These are phyloP conservation scores for Neopestalotiopsis rosae DNA, from an alignment of 2,329 filamentous ascomycete genomes.

Conservation along the genomic window DNA sequence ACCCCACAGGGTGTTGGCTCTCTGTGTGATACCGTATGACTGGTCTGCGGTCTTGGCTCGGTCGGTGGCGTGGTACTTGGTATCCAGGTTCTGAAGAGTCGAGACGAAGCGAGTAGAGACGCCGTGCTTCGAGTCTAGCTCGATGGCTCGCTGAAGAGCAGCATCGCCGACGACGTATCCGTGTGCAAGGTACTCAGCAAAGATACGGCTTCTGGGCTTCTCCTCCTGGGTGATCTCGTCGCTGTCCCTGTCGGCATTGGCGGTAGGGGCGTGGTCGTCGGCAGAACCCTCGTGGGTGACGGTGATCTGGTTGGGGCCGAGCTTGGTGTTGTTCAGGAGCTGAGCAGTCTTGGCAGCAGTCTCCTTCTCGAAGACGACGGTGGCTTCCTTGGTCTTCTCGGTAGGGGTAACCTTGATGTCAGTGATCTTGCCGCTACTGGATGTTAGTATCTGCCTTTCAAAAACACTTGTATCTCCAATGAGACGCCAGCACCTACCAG, in stretches of 20 bases:
- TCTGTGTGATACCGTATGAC: slow-evolving; percentile 80
- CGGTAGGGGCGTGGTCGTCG: slow-evolving; percentile 61
- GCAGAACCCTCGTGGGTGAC: slow-evolving; percentile 71
- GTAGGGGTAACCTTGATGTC: slow-evolving; percentile 74
- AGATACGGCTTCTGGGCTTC: slow-evolving; percentile 91
- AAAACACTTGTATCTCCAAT: neutral
- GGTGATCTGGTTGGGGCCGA: slow-evolving; percentile 84
- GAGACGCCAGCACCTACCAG: slow-evolving; percentile 63
- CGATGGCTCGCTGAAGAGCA: slow-evolving; percentile 82
- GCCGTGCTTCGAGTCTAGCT: slow-evolving; percentile 88
- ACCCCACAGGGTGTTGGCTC: slow-evolving; percentile 67
- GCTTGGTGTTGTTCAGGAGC: slow-evolving; percentile 94
- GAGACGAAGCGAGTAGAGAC: slow-evolving; percentile 80
- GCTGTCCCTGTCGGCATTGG: slow-evolving; percentile 60
- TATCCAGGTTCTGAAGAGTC: slow-evolving; percentile 78
- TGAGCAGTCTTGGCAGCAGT: slow-evolving; percentile 96
- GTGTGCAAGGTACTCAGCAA: slow-evolving; percentile 95
- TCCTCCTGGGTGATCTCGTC: slow-evolving; percentile 90
- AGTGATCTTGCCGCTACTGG: slow-evolving; percentile 83
- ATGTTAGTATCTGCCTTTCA: slow-evolving; percentile 10
- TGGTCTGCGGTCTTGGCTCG: slow-evolving; percentile 84
- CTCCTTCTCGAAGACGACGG: slow-evolving; percentile 96
- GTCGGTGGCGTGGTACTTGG: slow-evolving; percentile 86
- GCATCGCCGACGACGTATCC: slow-evolving; percentile 82
- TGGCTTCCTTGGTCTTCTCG: slow-evolving; percentile 78